phyloP scores from a whole-genome alignment of 1,284 basidiomycete species.

The Rhodotorula sp. region DNA sequence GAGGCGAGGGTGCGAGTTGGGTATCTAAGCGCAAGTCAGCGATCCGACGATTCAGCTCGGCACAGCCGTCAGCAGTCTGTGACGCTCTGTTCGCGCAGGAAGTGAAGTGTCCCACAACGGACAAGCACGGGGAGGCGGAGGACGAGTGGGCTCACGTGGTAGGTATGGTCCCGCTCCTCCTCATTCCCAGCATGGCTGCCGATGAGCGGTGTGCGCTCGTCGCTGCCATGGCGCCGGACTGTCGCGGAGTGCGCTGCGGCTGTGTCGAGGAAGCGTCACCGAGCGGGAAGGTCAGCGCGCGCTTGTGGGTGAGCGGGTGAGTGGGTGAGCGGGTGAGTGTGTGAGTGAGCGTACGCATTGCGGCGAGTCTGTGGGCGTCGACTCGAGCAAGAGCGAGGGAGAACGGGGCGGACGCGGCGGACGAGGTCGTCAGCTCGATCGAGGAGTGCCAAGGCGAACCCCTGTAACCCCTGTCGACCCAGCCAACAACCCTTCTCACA shows the following conservation, averaged over 20 bases:
- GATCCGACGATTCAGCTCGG: too few relatives aligned
- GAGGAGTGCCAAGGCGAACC: not conserved
- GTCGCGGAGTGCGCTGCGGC: not conserved
- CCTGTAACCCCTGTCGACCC: not conserved
- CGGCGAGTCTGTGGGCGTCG: not conserved
- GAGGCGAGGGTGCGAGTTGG: constrained; percentile 31
- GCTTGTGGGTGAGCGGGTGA: not conserved
- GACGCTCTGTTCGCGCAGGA: not conserved
- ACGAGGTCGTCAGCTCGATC: not conserved
- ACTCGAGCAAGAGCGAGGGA: not conserved
- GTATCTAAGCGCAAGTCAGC: constrained; percentile 15
- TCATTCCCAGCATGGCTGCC: not conserved
- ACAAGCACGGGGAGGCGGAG: too few relatives aligned
- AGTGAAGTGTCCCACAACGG: too few relatives aligned
- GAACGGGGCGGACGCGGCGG: not conserved
- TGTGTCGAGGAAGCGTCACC: not conserved
- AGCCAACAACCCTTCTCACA: not conserved
- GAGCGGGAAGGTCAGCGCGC: not conserved
- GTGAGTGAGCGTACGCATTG: not conserved
- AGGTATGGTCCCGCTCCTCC: not conserved
- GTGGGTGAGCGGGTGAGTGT: not conserved
- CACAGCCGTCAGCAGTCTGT: constrained; percentile 10
- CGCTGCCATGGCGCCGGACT: not conserved
- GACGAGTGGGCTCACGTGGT: not conserved
- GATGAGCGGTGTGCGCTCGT: constrained; percentile 26